Evolutionary conservation across 148 eudicot species (phyloP).

Genomic region (Camellia sinensis): DNA sequence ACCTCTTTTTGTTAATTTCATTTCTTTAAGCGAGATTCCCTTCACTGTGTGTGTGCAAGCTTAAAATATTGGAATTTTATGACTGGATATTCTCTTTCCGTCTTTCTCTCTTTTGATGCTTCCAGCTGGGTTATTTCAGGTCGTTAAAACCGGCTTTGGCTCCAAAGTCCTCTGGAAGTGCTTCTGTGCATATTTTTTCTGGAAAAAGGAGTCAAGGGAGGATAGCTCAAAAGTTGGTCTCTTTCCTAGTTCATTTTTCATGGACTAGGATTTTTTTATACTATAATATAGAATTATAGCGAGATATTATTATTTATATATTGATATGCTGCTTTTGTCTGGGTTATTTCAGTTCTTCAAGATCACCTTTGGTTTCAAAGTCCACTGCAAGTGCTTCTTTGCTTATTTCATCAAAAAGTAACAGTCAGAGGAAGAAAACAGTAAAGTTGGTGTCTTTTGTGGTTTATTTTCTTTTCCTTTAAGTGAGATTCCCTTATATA

Average conservation of each 20-base stretch:
- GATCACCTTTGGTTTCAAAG: slow-evolving; percentile 2
- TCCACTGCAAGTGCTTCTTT: slow-evolving; percentile 19
- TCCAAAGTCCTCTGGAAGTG: too few species aligned
- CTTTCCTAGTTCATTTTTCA: too few species aligned
- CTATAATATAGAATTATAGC: too few species aligned
- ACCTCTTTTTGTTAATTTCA: not conserved
- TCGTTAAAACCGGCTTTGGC: too few species aligned
- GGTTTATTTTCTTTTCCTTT: not conserved
- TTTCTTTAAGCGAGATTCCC: not conserved
- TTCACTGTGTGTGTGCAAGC: too few species aligned
- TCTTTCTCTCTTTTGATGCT: too few species aligned
- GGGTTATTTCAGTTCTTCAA: slow-evolving; percentile 8
- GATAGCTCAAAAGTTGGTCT: too few species aligned
- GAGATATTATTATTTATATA: too few species aligned
- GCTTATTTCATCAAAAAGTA: slow-evolving; percentile 12
- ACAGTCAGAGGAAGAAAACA: slow-evolving; percentile 1
- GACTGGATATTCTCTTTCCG: not conserved
- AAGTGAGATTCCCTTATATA: not conserved
- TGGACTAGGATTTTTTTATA: too few species aligned
- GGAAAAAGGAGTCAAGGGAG: too few species aligned
- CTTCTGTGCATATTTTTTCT: too few species aligned
- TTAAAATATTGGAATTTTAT: not conserved
- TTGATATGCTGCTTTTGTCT: not conserved
- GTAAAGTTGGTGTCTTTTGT: not conserved
- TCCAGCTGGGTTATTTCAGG: too few species aligned